These are phyloP conservation scores for Cubamyces sp. DNA, from an alignment of 768 basidiomycete genomes.

Conservation along the genomic window DNA sequence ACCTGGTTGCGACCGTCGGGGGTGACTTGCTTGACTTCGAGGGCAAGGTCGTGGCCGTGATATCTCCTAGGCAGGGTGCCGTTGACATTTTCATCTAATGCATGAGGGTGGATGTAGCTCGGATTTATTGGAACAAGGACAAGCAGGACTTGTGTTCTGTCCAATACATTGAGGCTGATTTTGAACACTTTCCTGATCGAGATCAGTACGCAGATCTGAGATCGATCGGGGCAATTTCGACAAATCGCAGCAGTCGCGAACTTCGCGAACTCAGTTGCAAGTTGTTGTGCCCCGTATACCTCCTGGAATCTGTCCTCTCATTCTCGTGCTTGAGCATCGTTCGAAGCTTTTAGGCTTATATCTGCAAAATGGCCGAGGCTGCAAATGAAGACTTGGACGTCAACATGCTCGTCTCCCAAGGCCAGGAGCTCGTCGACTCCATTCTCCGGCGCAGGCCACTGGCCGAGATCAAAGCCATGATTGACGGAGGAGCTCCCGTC, in stretches of 20 bases:
- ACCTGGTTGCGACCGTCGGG: slow-evolving; percentile 39
- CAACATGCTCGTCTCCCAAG: slow-evolving; percentile 42
- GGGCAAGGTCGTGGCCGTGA: slow-evolving; percentile 41
- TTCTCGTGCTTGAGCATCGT: no score
- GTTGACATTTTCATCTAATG: slow-evolving; percentile 36
- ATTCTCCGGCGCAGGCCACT: slow-evolving; percentile 55
- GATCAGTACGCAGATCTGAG: slow-evolving; percentile 10
- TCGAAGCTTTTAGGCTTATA: no score
- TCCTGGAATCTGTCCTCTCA: not conserved
- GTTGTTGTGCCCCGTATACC: not conserved
- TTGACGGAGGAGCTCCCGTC: slow-evolving; percentile 73
- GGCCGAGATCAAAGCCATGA: slow-evolving; percentile 49
- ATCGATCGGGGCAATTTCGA: slow-evolving; percentile 11
- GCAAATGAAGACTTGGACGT: slow-evolving; percentile 28
- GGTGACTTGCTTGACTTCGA: slow-evolving; percentile 40
- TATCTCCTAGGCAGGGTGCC: slow-evolving; percentile 35
- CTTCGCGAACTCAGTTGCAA: not conserved
- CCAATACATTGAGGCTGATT: not conserved
- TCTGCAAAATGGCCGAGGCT: not conserved
- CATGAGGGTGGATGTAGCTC: not conserved
- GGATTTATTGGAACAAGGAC: not conserved
- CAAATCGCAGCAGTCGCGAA: not conserved
- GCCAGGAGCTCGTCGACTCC: slow-evolving; percentile 59
- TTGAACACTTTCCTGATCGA: slow-evolving; percentile 6
- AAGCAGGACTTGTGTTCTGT: not conserved